Base-by-base conservation (phyloP, 2,329 filamentous ascomycete genomes). In the Exophiala sp. region DNA sequence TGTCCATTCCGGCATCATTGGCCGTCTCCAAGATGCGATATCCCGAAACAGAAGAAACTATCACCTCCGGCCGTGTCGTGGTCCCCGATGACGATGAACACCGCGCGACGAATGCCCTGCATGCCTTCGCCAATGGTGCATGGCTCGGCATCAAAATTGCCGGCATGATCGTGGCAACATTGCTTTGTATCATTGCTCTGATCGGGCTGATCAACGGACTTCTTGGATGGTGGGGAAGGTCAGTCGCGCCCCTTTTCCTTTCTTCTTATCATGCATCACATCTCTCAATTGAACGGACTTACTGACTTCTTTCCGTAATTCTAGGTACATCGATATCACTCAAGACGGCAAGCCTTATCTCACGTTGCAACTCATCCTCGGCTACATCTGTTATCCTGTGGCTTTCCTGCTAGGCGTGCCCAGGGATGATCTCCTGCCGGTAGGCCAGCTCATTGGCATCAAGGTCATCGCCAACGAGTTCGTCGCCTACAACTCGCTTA, bases 1-100 rank as follows among this genome's bases (percentile, higher is more conserved):
- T 96, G 90, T 90, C 85, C 61, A 95, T 95, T 57, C 90, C 90
- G 0, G 89, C 89, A 1, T 94, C 88, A 2, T 77, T 96, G 11
- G 89, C 89, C 43, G 83, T 93, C 54, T 91, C 86, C 57, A 95
- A 95, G 72, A 77, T 95, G 62, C 85, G 90, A 50, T 95, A 85
- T 66, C 90, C 90, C 2, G 90, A 95, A 71, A 84, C 81, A 2
- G 88, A 95, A 67, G 86, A 91, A 68, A 86, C 88, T 0, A 74
- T 95, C 29, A 95, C 89, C 0, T 84, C 86, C 3, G 88, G 88
- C 49, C 80, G 82, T 14, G 84, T 93, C 23, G 81, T 91, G 35
- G 79, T 95, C 21, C 88, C 88, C 2, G 84, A 93, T 24, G 84
- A 90, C 46, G 79, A 84, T 5, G 84, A 91, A 58, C 74, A 88